Conservation (phyloP, 768 basidiomycete species). For the Fistulinella prunicolor region DNA sequence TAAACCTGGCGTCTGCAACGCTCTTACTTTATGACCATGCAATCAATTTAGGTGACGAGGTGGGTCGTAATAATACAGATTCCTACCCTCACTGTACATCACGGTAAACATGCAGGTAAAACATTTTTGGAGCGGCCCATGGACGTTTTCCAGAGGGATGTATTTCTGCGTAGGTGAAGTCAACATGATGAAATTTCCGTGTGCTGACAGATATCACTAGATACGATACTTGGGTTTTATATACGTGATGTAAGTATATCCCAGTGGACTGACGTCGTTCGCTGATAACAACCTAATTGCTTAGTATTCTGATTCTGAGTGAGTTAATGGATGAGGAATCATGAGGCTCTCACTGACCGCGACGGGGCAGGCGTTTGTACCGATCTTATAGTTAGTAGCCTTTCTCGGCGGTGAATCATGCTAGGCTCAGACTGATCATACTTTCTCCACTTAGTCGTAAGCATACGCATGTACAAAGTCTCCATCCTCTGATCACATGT, state of each 20-base stretch:
- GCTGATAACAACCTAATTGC: not conserved
- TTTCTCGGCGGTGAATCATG: not conserved
- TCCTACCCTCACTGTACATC: not conserved
- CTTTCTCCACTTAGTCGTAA: constrained; percentile 7
- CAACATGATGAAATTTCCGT: not conserved
- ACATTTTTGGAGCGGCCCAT: constrained; percentile 12
- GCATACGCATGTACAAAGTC: not conserved
- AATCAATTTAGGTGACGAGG: constrained; percentile 6
- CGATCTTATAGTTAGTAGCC: constrained; percentile 1
- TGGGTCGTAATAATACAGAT: not conserved
- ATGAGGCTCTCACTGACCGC: not conserved
- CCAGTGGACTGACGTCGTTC: not conserved
- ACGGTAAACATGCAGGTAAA: constrained; percentile 2
- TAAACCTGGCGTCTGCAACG: constrained; percentile 1
- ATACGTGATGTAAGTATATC: constrained; percentile 5
- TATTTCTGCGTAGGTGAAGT: constrained; percentile 9
- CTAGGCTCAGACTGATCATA: not conserved
- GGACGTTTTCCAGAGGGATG: constrained; percentile 8
- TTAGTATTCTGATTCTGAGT: constrained; percentile 8
- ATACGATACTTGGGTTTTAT: constrained; percentile 10
- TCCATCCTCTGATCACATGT: not conserved
- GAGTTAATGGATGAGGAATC: not conserved
- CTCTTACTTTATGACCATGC: constrained; percentile 14
- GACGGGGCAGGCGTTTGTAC: not conserved
- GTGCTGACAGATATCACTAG: constrained; percentile 1